These are phyloP conservation scores for Stemphylium vesicarium DNA, from an alignment of 2,329 filamentous ascomycete species.

Conservation along the genomic window DNA sequence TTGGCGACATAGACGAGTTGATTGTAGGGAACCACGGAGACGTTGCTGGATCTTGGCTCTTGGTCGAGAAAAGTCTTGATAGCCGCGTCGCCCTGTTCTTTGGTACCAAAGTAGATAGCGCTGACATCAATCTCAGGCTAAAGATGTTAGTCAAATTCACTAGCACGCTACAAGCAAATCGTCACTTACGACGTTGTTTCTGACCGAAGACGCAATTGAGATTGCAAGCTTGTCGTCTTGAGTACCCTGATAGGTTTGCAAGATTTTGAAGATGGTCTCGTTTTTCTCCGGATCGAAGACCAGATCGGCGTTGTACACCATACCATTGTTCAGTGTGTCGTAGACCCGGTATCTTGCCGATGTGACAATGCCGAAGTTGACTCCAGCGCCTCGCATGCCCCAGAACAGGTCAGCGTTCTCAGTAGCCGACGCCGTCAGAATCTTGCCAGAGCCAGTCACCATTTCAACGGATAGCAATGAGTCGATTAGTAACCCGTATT, in stretches of 20 bases:
- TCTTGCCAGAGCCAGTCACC: conserved; percentile 36
- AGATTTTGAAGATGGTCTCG: conserved; percentile 1
- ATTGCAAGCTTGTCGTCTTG: conserved; percentile 2
- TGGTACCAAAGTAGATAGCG: conserved; percentile 5
- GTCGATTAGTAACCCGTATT: conserved; percentile 40
- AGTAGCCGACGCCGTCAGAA: conserved; percentile 35
- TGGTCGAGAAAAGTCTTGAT: not conserved
- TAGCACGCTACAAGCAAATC: not conserved
- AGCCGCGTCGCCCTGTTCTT: not conserved
- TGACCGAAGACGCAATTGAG: not conserved
- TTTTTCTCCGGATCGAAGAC: not conserved
- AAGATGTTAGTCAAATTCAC: not conserved
- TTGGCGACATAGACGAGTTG: conserved; percentile 1
- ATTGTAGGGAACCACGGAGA: conserved; percentile 1
- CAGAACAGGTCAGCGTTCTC: conserved; percentile 48
- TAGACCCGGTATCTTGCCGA: conserved; percentile 8
- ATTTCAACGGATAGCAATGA: conserved; percentile 18
- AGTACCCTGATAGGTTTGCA: not conserved
- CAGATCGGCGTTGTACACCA: conserved; percentile 13
- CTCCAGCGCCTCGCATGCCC: conserved; percentile 45
- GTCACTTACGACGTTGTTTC: not conserved
- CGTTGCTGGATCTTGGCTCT: not conserved
- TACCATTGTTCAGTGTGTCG: conserved; percentile 27
- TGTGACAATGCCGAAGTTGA: conserved; percentile 45
- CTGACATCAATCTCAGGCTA: conserved; percentile 1